Base-by-base conservation (phyloP, 139 green algal genomes). In the Chlorella sp. region DNA sequence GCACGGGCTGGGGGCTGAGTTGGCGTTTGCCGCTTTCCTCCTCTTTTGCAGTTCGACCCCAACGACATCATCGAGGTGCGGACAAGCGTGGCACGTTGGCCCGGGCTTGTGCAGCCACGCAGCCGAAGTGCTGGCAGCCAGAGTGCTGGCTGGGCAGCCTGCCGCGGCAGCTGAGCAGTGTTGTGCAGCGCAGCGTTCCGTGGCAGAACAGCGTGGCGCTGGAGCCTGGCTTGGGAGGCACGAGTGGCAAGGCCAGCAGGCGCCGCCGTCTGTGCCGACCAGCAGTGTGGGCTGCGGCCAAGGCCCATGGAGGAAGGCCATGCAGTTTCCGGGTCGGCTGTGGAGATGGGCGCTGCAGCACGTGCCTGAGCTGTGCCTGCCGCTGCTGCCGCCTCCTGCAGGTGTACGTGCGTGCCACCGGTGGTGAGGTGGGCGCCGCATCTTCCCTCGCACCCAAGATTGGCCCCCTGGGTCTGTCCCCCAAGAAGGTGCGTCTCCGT, bases 401-500 rank as follows among this genome's bases (percentile, higher is more conserved):
- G 93, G 96, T 99, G 76, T 99, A 96, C 85, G 94, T 99, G 77
- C 94, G 97, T 72, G 97, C 97, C 60, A 99, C 97, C 48, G 97
- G 97, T 76, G 96, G 96, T 62, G 97, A 99, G 89, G 96, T 99
- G 17, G 97, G 97, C 89, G 97, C 97, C 67, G 97, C 97, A 36
- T 99, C 96, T 9, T 99, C 97, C 1, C 92, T 99, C 22, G 97
- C 97, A 30, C 97, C 97, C 46, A 99, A 99, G 94, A 99, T 99
- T 83, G 97, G 97, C 92, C 97, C 97, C 51, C 95, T 99, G 76
- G 97, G 97, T 94, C 94, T 99, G 69, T 99, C 97, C 38, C 97
- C 97, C 72, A 99, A 99, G 94, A 99, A 99, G 95, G 94, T 99
- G 87, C 94, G 95, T 88, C n/a, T n/a, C n/a, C n/a, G n/a, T n/a